Percentiles rank a stretch among this genome's conserved stretches.
These are phyloP conservation scores for Scalesia atractyloides DNA, from an alignment of 129 eudicot species.

Conservation along the genomic window DNA sequence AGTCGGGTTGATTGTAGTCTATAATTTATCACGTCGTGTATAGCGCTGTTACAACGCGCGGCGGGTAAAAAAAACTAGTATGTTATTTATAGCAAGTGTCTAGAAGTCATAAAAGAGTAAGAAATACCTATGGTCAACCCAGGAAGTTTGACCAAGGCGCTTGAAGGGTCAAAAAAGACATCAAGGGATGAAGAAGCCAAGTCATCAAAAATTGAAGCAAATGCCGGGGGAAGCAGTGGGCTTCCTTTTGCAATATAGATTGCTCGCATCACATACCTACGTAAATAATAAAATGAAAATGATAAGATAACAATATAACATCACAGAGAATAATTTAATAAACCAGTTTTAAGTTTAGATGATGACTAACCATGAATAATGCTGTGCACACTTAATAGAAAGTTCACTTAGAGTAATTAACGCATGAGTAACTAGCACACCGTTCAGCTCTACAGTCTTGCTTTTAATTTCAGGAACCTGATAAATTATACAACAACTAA, in stretches of 20 bases:
- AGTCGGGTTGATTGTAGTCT: no score
- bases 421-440: slow-evolving; percentile 94
- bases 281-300: slow-evolving; percentile 13
- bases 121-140: slow-evolving; percentile 82
- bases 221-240: slow-evolving; percentile 91
- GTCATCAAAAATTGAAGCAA: slow-evolving; percentile 96
- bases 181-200: slow-evolving; percentile 93
- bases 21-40: no score
- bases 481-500: slow-evolving; percentile 16
- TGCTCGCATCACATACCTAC: slow-evolving; percentile 93
- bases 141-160: slow-evolving; percentile 73
- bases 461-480: slow-evolving; percentile 79
- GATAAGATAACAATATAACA: background rate
- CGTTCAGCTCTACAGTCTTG: slow-evolving; percentile 88
- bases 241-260: slow-evolving; percentile 96
- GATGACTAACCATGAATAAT: slow-evolving; percentile 78
- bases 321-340: background rate
- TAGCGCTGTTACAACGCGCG: no score
- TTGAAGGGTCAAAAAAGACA: slow-evolving; percentile 97
- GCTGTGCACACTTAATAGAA: slow-evolving; percentile 93
- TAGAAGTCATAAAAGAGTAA: slow-evolving; percentile 22
- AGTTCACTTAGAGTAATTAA: slow-evolving; percentile 80
- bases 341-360: slow-evolving; percentile 6
- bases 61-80: no score
- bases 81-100: background rate